Evolutionary conservation across 352 stramenopile species (phyloP).

Genomic region (Hyphochytrium catenoides): DNA sequence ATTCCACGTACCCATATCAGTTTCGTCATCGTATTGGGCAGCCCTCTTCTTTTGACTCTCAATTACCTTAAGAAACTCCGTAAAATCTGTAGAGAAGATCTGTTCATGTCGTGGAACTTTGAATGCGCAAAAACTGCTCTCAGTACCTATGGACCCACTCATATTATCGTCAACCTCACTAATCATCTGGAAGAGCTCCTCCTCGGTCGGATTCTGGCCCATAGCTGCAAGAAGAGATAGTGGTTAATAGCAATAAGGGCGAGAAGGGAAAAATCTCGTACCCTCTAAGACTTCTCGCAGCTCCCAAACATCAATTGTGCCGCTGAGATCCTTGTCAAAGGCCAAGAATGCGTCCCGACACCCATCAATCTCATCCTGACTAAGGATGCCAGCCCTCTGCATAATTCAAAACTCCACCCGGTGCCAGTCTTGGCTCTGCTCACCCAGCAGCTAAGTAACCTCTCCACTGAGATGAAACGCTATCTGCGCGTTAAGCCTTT

Average conservation of each 20-base stretch:
- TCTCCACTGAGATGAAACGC: no score
- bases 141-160: slow-evolving; percentile 69
- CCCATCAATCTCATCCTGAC: slow-evolving; percentile 85
- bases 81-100: slow-evolving; percentile 52
- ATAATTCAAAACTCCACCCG: no score
- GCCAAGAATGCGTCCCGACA: slow-evolving; percentile 87
- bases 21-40: slow-evolving; percentile 85
- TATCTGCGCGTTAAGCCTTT: no score
- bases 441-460: no score
- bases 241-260: background rate
- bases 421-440: no score
- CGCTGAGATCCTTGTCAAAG: slow-evolving; percentile 85
- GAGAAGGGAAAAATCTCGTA: slow-evolving; percentile 4
- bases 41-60: slow-evolving; percentile 90
- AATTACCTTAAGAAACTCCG: slow-evolving; percentile 93
- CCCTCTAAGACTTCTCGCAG: slow-evolving; percentile 73
- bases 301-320: slow-evolving; percentile 89
- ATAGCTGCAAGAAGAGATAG: slow-evolving; percentile 31
- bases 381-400: no score
- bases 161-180: slow-evolving; percentile 68
- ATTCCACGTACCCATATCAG: slow-evolving; percentile 65
- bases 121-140: background rate
- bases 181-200: slow-evolving; percentile 95
- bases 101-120: background rate
- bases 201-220: slow-evolving; percentile 89